These are phyloP conservation scores for Saksenaea vasiformis DNA, from an alignment of 371 early-diverging fungal species.

Conservation along the genomic window DNA sequence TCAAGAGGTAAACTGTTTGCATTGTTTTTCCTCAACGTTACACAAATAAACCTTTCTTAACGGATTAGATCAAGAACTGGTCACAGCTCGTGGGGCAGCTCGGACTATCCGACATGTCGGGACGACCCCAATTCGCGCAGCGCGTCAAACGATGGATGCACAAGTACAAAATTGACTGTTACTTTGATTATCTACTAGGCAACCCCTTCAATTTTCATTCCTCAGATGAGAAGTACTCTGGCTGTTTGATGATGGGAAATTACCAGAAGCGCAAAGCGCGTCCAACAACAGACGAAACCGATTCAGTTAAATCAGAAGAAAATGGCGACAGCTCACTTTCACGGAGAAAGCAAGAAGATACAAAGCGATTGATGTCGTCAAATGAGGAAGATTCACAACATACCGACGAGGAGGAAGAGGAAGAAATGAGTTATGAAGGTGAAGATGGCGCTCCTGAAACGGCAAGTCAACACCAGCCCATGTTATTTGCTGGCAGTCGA, in stretches of 20 bases:
- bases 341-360: neutral
- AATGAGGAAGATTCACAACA: constrained; percentile 3
- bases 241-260: constrained; percentile 48
- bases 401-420: constrained; percentile 5
- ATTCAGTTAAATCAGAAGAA: constrained; percentile 13
- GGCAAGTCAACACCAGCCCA: constrained; percentile 1
- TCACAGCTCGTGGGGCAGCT: constrained; percentile 52
- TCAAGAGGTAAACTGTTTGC: constrained; percentile 32
- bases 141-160: constrained; percentile 56
- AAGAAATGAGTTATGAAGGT: neutral
- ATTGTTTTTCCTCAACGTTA: neutral
- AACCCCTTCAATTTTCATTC: constrained; percentile 41
- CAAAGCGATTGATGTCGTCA: neutral
- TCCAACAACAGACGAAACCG: constrained; percentile 15
- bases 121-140: constrained; percentile 53
- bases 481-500: constrained; percentile 16
- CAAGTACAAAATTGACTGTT: constrained; percentile 50
- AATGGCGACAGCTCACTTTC: neutral
- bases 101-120: constrained; percentile 43
- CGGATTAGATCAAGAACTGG: constrained; percentile 50
- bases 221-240: constrained; percentile 33
- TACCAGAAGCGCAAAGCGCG: constrained; percentile 35
- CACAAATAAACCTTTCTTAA: neutral
- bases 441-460: neutral
- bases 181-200: constrained; percentile 52